A percentile compares a stretch with the other conserved stretches of the same genome.
Evolutionary conservation across 495 filamentous ascomycete species (phyloP).

Genomic region (Niebla homalea): DNA sequence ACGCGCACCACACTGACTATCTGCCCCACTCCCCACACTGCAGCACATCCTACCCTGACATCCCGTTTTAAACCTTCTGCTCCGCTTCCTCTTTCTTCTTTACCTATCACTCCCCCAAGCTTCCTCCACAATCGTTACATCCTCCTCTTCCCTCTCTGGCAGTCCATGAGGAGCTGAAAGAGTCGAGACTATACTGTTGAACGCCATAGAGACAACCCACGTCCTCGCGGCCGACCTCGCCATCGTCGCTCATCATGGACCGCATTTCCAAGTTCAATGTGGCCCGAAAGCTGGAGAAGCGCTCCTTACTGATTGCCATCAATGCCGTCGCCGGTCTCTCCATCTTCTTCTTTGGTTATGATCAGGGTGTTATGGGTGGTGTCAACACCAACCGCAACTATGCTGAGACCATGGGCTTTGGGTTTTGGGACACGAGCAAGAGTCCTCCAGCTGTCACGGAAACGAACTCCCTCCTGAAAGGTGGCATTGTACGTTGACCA

Average conservation of each 20-base stretch:
- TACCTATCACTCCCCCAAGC: not conserved
- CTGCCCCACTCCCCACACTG: conserved; percentile 1
- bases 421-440: conserved; percentile 30
- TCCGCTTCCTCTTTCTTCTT: not conserved
- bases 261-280: conserved; percentile 41
- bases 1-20: not conserved
- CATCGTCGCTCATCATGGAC: conserved; percentile 14
- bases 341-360: conserved; percentile 52
- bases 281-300: conserved; percentile 49
- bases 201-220: not conserved
- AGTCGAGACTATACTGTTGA: not conserved
- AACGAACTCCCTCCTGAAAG: conserved; percentile 49
- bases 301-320: conserved; percentile 47
- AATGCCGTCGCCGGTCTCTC: conserved; percentile 49
- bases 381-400: conserved; percentile 57
- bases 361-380: conserved; percentile 65
- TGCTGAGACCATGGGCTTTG: conserved; percentile 47
- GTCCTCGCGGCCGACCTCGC: not conserved
- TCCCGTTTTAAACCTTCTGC: conserved; percentile 1
- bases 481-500: conserved; percentile 41
- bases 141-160: not conserved
- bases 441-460: conserved; percentile 32
- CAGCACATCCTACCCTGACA: not conserved
- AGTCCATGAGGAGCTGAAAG: not conserved
- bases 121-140: not conserved